Percentiles rank a stretch among this genome's conserved stretches.
Conservation (phyloP, 768 basidiomycete species). For the Pluteus cervinus region DNA sequence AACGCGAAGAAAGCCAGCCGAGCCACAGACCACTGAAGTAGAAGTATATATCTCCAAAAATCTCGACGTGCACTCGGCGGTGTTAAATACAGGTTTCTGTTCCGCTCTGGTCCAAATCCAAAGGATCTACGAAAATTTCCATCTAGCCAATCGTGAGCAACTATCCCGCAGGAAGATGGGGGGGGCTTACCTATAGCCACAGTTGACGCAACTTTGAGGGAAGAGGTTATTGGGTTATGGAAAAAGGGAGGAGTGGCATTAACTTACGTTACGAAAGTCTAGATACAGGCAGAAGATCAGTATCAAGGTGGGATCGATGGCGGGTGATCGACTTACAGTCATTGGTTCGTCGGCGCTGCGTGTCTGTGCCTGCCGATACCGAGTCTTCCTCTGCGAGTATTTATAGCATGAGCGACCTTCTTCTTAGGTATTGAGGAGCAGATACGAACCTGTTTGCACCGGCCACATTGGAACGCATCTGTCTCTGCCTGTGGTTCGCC, state of each 20-base stretch:
- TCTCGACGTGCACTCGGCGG: background rate
- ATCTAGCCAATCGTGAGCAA: slow-evolving; percentile 15
- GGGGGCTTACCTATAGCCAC: slow-evolving; percentile 30
- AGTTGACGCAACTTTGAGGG: slow-evolving; percentile 52
- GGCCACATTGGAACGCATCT: slow-evolving; percentile 93
- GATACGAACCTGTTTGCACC: slow-evolving; percentile 77
- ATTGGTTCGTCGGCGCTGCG: slow-evolving; percentile 98
- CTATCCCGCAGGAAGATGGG: background rate
- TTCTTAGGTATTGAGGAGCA: background rate
- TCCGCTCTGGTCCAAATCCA: background rate
- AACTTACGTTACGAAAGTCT: slow-evolving; percentile 86
- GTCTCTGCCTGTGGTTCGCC: slow-evolving; percentile 91
- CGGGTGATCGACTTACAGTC: slow-evolving; percentile 56
- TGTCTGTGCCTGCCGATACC: slow-evolving; percentile 95
- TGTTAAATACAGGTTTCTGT: background rate
- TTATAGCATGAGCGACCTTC: background rate
- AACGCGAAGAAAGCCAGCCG: too few species aligned
- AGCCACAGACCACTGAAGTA: too few species aligned
- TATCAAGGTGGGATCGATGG: background rate
- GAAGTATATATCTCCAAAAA: too few species aligned
- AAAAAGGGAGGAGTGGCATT: background rate
- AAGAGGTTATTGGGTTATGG: slow-evolving; percentile 2
- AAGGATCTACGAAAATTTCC: slow-evolving; percentile 33
- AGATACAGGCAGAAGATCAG: slow-evolving; percentile 7
- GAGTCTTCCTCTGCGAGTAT: slow-evolving; percentile 62